These are phyloP conservation scores for Monilinia aucupariae DNA, from an alignment of 2,329 filamentous ascomycete species.

Conservation along the genomic window DNA sequence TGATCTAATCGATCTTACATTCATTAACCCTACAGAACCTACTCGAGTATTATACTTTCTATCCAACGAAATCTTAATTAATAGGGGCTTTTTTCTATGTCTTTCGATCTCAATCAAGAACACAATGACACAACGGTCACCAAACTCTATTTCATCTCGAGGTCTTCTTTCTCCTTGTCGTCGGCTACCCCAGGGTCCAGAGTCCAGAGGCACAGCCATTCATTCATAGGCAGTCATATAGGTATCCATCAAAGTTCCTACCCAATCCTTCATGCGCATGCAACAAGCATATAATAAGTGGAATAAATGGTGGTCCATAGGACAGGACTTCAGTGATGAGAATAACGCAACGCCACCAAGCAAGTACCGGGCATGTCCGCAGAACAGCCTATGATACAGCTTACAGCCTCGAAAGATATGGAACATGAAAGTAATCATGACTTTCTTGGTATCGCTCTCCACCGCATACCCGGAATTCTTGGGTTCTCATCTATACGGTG, in stretches of 20 bases:
- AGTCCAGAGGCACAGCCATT: too few species aligned
- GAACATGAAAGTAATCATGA: background rate
- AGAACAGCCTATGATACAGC: conserved; percentile 2
- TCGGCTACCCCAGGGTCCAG: too few species aligned
- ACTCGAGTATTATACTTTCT: too few species aligned
- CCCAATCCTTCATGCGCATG: background rate
- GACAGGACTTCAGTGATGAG: background rate
- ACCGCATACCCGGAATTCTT: conserved; percentile 9
- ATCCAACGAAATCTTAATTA: background rate
- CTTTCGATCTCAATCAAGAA: conserved; percentile 5
- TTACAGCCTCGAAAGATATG: background rate
- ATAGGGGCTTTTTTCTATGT: too few species aligned
- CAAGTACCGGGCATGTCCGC: conserved; percentile 11
- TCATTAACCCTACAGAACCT: too few species aligned
- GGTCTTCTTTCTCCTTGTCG: conserved; percentile 19
- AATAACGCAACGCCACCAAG: conserved; percentile 7
- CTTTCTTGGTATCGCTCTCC: conserved; percentile 8
- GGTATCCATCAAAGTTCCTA: background rate
- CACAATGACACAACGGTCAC: background rate
- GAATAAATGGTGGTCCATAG: background rate
- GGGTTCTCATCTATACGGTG: background rate
- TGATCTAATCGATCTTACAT: background rate
- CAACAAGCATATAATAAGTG: background rate
- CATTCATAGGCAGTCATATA: background rate
- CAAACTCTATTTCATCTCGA: conserved; percentile 6